Percentiles rank a stretch among this genome's conserved stretches.
Conservation (phyloP, 805 yeast species). For the Saccharomycopsis microspora region DNA sequence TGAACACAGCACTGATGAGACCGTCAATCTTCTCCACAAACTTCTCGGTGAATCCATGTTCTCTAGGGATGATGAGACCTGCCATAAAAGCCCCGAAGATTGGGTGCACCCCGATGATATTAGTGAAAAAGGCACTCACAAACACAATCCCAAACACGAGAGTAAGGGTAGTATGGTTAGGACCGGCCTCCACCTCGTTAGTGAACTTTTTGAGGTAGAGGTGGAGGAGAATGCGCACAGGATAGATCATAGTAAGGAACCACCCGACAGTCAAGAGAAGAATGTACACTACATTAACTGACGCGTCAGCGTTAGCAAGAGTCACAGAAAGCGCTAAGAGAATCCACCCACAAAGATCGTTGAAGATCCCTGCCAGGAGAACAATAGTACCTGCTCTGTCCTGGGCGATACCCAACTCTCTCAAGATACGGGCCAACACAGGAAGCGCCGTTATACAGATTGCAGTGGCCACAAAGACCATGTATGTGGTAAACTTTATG, state of each 20-base stretch:
- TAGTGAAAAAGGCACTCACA: conserved; percentile 66
- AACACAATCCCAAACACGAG: conserved; percentile 50
- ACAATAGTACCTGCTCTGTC: conserved; percentile 66
- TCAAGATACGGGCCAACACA: conserved; percentile 66
- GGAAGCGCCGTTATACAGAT: conserved; percentile 82
- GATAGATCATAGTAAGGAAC: conserved; percentile 49
- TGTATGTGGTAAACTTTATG: conserved; percentile 56
- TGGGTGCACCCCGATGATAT: conserved; percentile 77
- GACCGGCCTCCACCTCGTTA: conserved; percentile 42
- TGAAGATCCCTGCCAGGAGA: conserved; percentile 74
- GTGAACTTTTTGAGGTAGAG: conserved; percentile 34
- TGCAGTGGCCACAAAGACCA: conserved; percentile 77
- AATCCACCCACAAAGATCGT: conserved; percentile 77
- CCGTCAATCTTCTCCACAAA: conserved; percentile 72
- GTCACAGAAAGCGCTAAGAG: conserved; percentile 66
- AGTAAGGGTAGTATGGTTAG: conserved; percentile 47
- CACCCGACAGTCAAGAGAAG: conserved; percentile 57
- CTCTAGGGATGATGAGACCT: conserved; percentile 69
- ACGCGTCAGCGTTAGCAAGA: conserved; percentile 60
- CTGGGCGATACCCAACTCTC: conserved; percentile 58
- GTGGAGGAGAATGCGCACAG: conserved; percentile 39
- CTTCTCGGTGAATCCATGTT: conserved; percentile 57
- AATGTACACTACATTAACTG: conserved; percentile 60
- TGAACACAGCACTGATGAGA: conserved; percentile 55
- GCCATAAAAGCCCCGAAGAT: conserved; percentile 78